Conservation (phyloP, 2,329 filamentous ascomycete genomes). For the Leptoxyphium fumago region DNA sequence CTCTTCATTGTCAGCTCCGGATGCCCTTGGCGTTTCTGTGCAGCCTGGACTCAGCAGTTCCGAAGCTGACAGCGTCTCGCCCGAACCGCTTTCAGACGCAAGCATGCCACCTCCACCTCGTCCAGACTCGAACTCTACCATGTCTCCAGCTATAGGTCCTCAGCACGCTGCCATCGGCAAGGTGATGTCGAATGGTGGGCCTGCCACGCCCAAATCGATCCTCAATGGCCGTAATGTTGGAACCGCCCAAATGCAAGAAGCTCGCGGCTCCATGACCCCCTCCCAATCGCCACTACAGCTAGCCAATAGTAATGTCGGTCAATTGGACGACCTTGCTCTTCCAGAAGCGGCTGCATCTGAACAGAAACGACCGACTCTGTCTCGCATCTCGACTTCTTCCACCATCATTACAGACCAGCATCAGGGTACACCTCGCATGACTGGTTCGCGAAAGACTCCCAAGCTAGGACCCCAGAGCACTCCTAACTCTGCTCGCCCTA, state of each 20-base stretch:
- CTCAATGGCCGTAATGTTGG: conserved; percentile 3
- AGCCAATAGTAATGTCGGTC: conserved; percentile 4
- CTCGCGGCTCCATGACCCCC: not conserved
- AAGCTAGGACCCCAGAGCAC: conserved; percentile 45
- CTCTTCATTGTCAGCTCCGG: not conserved
- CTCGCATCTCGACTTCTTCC: conserved; percentile 35
- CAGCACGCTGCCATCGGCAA: conserved; percentile 21
- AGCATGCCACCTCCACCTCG: conserved; percentile 47
- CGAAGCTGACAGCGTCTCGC: conserved; percentile 34
- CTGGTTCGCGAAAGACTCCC: conserved; percentile 54
- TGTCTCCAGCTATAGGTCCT: conserved; percentile 52
- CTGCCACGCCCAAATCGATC: conserved; percentile 20
- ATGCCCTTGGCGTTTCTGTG: not conserved
- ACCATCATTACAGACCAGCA: not conserved
- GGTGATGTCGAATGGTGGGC: conserved; percentile 4
- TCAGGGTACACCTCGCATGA: conserved; percentile 29
- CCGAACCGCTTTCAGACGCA: conserved; percentile 32
- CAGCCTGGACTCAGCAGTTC: conserved; percentile 15
- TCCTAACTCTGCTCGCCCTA: conserved; percentile 21
- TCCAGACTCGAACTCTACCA: conserved; percentile 40
- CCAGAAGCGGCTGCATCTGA: conserved; percentile 48
- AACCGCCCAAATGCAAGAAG: conserved; percentile 6
- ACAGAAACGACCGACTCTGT: conserved; percentile 17
- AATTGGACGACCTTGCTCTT: conserved; percentile 50
- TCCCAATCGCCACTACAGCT: not conserved